These are phyloP conservation scores for Diaporthe longicolla DNA, from an alignment of 2,329 filamentous ascomycete genomes.

Conservation along the genomic window DNA sequence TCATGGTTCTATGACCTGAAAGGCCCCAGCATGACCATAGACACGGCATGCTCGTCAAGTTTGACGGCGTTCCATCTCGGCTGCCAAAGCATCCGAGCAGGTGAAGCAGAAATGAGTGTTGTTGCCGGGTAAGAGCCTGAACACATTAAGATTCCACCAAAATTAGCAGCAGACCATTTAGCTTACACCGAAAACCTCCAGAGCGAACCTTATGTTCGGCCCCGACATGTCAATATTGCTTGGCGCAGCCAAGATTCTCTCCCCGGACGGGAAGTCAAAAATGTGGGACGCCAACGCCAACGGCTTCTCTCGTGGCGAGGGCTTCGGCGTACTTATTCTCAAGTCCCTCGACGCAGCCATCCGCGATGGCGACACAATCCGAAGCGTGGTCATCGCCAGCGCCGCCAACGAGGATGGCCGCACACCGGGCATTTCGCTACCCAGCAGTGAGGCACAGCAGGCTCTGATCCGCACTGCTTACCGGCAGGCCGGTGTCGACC, in stretches of 20 bases:
- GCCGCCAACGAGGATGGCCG: conserved; percentile 56
- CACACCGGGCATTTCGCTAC: conserved; percentile 55
- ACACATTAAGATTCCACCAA: neutral
- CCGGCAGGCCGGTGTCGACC: conserved; percentile 32
- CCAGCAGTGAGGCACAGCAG: conserved; percentile 50
- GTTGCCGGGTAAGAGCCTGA: conserved; percentile 2
- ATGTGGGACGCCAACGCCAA: conserved; percentile 51
- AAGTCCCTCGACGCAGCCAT: conserved; percentile 59
- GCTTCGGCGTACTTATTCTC: conserved; percentile 53
- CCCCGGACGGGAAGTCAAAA: conserved; percentile 51
- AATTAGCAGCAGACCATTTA: neutral
- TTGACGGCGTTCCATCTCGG: conserved; percentile 37
- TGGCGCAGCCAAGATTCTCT: conserved; percentile 41
- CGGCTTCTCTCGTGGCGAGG: conserved; percentile 52
- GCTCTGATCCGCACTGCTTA: conserved; percentile 50
- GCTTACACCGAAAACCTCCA: neutral
- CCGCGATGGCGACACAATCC: conserved; percentile 54
- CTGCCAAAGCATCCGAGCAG: conserved; percentile 19
- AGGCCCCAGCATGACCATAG: conserved; percentile 55
- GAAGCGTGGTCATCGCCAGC: conserved; percentile 50
- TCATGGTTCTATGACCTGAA: conserved; percentile 57
- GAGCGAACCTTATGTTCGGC: conserved; percentile 33
- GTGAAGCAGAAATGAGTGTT: conserved; percentile 34
- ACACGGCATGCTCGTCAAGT: conserved; percentile 55
- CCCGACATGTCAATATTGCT: conserved; percentile 45